Base-by-base conservation (phyloP, 495 filamentous ascomycete genomes). In the Hypoxylon lienhwacheense region DNA sequence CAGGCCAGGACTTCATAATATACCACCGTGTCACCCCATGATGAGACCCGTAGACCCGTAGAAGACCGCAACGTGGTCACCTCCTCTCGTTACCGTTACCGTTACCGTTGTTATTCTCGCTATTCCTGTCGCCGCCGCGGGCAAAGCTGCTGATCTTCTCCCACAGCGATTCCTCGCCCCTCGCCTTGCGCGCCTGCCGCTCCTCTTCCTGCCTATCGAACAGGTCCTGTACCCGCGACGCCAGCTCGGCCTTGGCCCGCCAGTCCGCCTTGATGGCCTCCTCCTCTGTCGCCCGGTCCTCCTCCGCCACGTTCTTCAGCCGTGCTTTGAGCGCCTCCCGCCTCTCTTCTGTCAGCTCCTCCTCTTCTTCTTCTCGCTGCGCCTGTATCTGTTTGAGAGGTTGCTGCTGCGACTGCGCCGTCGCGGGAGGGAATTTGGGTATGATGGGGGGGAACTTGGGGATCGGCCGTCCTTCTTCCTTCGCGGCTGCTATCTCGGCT, bases 251-350 rank as follows among this genome's bases (percentile, higher is more conserved):
- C 76, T 81, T 76, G 31, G 81, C 81, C 49, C 77, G 74, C 35
- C 81, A 64, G 47, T 89, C 82, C 15, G 80, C 81, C 53, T 78
- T 71, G 45, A 87, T 72, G 7, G 85, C 79, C 60, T 77, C 71
- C 48, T 86, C 83, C 60, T 90, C 86, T 20, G 89, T 66, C 43
- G 82, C 80, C 15, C 85, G 72, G 54, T 89, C 84, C 41, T 79
- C 74, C 2, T 81, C 81, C 0, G 75, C 75, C 15, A 90, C 71
- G 36, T 81, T 75, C 29, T 84, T 76, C 47, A 88, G 65, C 15
- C 73, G 69, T 59, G 80, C 74, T 43, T 75, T 77, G 29, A 86
- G 75, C 43, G 67, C 70, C 36, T 66, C 65, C 42, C 70, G 64
- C 16, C 70, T 55, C 10, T 70, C 67, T 10, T 52, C 45, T 10